A percentile compares a stretch with the other conserved stretches of the same genome.
Evolutionary conservation across 306 rosid genomes (phyloP).

Genomic region (Purshia tridentata): DNA sequence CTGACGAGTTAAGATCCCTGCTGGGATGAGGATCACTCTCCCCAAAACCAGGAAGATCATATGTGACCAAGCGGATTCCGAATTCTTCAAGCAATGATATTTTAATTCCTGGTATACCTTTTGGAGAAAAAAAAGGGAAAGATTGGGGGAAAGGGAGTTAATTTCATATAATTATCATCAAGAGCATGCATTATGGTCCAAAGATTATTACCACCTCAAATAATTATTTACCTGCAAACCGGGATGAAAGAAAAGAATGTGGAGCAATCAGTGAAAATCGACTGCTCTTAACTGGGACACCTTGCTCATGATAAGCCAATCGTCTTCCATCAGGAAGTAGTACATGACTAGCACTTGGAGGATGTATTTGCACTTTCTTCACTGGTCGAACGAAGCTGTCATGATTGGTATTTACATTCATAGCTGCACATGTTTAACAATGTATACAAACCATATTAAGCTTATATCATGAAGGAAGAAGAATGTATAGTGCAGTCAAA

Average conservation of each 20-base stretch:
- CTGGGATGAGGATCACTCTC: conserved; percentile 92
- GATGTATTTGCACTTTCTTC: conserved; percentile 65
- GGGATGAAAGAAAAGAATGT: conserved; percentile 90
- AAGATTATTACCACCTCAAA: conserved; percentile 11
- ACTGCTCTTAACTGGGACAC: conserved; percentile 63
- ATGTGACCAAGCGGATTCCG: conserved; percentile 74
- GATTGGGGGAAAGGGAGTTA: conserved; percentile 6
- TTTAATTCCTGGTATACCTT: conserved; percentile 85
- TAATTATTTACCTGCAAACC: conserved; percentile 61
- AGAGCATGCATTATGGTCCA: background rate
- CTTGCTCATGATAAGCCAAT: conserved; percentile 75
- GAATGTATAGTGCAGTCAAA: background rate
- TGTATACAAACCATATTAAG: conserved; percentile 12
- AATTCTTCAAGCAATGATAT: conserved; percentile 74
- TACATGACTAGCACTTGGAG: conserved; percentile 69
- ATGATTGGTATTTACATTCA: conserved; percentile 44
- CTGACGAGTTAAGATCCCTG: conserved; percentile 80
- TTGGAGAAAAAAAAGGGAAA: conserved; percentile 4
- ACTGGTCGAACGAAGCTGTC: conserved; percentile 39
- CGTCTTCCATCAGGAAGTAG: conserved; percentile 92
- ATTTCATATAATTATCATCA: background rate
- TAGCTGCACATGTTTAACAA: conserved; percentile 50
- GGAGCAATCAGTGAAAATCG: conserved; percentile 81
- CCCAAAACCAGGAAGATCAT: conserved; percentile 99
- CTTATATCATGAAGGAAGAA: background rate